Conservation (phyloP, 2,329 filamentous ascomycete species). For the Colletotrichum sp. region DNA sequence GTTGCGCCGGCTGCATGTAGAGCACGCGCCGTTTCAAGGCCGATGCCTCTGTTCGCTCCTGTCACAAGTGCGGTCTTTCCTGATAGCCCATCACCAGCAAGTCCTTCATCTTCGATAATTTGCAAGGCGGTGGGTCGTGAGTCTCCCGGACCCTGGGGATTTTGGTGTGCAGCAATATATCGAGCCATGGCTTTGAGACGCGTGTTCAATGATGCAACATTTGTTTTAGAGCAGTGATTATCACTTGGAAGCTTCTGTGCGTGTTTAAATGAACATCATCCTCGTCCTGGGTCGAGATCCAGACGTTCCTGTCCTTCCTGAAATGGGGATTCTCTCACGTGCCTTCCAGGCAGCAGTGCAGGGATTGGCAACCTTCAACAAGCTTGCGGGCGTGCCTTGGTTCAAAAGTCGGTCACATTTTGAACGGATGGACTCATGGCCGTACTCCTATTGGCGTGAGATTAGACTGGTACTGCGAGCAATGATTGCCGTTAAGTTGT, state of each 20-base stretch:
- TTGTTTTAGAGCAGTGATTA: not conserved
- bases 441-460: not conserved
- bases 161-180: not conserved
- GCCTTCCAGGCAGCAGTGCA: not conserved
- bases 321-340: not conserved
- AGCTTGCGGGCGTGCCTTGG: rapidly evolving
- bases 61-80: slow-evolving; percentile 42
- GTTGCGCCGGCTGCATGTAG: slow-evolving; percentile 39
- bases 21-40: slow-evolving; percentile 40
- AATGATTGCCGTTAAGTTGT: not conserved
- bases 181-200: not conserved
- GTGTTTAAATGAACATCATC: not conserved
- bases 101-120: slow-evolving; percentile 40
- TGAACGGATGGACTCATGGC: not conserved
- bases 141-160: slow-evolving; percentile 37
- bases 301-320: not conserved
- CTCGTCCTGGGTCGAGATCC: rapidly evolving
- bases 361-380: not conserved
- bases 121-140: slow-evolving; percentile 43
- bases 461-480: not conserved
- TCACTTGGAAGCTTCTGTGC: not conserved
- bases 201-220: not conserved
- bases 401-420: not conserved
- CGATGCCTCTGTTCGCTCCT: slow-evolving; percentile 40
- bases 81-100: slow-evolving; percentile 28